phyloP scores from a whole-genome alignment of 768 basidiomycete species.

The Mycena alexandri region DNA sequence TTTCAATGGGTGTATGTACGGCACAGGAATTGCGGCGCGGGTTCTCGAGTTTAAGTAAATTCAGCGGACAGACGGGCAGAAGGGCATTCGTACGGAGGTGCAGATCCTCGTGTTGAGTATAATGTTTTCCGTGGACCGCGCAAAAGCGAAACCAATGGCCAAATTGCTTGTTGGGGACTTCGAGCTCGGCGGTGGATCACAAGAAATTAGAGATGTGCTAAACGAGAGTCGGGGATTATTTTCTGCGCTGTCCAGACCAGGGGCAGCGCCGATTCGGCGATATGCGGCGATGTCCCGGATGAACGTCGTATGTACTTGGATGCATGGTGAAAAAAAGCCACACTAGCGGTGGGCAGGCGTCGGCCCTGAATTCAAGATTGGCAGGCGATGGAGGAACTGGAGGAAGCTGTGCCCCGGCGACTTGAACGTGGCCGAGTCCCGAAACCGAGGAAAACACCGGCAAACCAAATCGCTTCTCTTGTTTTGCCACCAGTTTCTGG shows the following conservation, averaged over 20 bases:
- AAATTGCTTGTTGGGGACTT: background rate
- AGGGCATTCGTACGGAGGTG: background rate
- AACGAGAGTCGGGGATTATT: background rate
- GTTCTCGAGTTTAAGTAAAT: background rate
- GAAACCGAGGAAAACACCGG: too few species aligned
- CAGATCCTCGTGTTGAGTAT: background rate
- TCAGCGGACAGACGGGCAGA: background rate
- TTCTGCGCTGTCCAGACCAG: background rate
- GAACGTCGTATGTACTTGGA: background rate
- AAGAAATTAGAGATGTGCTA: background rate
- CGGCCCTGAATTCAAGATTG: too few species aligned
- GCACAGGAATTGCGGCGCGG: background rate
- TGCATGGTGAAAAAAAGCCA: too few species aligned
- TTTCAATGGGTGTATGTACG: background rate
- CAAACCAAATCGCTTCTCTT: background rate
- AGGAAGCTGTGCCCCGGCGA: too few species aligned
- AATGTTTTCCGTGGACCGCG: background rate
- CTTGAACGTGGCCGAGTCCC: too few species aligned
- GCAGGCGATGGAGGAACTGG: too few species aligned
- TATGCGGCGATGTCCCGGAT: constrained; percentile 4
- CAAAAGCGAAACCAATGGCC: constrained; percentile 1
- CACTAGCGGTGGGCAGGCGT: too few species aligned
- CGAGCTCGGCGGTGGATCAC: background rate
- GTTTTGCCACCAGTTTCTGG: too few species aligned
- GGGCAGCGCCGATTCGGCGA: background rate